These are phyloP conservation scores for Chlamydomonas eustigma DNA, from an alignment of 139 green algal species.

Conservation along the genomic window DNA sequence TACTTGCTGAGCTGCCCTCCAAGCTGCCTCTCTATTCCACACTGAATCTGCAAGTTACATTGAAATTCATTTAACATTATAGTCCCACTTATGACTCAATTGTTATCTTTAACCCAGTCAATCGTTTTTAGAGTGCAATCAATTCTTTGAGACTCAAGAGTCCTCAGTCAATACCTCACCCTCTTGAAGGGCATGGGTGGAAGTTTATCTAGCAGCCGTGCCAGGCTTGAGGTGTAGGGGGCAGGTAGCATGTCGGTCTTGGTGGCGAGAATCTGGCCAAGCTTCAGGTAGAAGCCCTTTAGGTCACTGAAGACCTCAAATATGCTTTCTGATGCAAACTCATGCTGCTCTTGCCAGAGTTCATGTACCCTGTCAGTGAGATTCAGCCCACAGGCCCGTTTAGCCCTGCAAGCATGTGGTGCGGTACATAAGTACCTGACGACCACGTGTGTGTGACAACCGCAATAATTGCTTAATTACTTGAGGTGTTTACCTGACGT, in stretches of 20 bases:
- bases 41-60: slow-evolving; percentile 21
- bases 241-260: slow-evolving; percentile 53
- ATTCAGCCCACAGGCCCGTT: not conserved
- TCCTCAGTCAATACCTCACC: slow-evolving; percentile 18
- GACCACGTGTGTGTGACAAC: too few relatives aligned
- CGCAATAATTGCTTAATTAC: too few relatives aligned
- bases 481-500: slow-evolving; percentile 1
- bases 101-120: too few relatives aligned
- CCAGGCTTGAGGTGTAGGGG: slow-evolving; percentile 41
- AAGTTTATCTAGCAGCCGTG: slow-evolving; percentile 36
- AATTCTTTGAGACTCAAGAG: too few relatives aligned
- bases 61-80: too few relatives aligned
- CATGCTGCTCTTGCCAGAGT: slow-evolving; percentile 13
- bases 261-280: slow-evolving; percentile 43
- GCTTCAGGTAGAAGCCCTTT: slow-evolving; percentile 51
- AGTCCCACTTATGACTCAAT: too few relatives aligned
- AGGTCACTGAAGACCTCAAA: slow-evolving; percentile 2
- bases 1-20: not conserved
- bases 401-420: not conserved
- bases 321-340: not conserved
- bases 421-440: too few relatives aligned
- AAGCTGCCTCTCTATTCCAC: slow-evolving; percentile 27
- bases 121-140: too few relatives aligned
- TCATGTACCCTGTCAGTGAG: not conserved
- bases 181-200: slow-evolving; percentile 26